These are phyloP conservation scores for Golovinomyces cichoracearum DNA, from an alignment of 2,329 filamentous ascomycete genomes.

Conservation along the genomic window DNA sequence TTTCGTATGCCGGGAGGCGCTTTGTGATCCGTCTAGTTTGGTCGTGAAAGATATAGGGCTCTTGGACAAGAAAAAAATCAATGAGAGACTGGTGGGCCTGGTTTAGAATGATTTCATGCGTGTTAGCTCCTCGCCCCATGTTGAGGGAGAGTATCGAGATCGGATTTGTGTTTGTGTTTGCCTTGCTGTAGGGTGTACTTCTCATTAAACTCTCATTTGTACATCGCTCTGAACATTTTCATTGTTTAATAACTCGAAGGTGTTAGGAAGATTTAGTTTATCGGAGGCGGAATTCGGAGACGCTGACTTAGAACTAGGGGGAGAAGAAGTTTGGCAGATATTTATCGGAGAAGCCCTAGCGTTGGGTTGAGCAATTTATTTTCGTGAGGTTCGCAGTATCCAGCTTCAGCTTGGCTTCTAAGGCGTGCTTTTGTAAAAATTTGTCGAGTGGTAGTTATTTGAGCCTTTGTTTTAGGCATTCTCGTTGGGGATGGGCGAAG, in stretches of 20 bases:
- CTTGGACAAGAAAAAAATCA: neutral
- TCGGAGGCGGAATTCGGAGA: neutral
- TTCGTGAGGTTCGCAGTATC: neutral
- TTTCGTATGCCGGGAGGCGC: neutral
- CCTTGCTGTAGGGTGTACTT: too few relatives aligned
- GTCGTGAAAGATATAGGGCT: neutral
- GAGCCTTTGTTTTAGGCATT: neutral
- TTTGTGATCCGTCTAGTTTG: neutral
- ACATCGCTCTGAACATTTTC: neutral
- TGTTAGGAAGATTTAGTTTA: neutral
- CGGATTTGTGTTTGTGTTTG: too few relatives aligned
- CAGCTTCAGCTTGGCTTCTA: neutral
- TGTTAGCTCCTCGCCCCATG: too few relatives aligned
- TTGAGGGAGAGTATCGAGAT: too few relatives aligned
- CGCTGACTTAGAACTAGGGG: too few relatives aligned
- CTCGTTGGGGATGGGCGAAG: neutral
- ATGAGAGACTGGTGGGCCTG: too few relatives aligned
- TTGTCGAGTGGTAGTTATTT: neutral
- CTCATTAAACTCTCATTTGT: neutral
- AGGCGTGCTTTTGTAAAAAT: neutral
- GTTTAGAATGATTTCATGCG: too few relatives aligned
- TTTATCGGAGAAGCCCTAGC: too few relatives aligned
- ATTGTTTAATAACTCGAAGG: neutral
- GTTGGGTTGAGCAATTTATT: too few relatives aligned
- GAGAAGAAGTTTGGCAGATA: too few relatives aligned